phyloP scores from a whole-genome alignment of 352 stramenopile genomes.

The Phytophthora nicotianae region DNA sequence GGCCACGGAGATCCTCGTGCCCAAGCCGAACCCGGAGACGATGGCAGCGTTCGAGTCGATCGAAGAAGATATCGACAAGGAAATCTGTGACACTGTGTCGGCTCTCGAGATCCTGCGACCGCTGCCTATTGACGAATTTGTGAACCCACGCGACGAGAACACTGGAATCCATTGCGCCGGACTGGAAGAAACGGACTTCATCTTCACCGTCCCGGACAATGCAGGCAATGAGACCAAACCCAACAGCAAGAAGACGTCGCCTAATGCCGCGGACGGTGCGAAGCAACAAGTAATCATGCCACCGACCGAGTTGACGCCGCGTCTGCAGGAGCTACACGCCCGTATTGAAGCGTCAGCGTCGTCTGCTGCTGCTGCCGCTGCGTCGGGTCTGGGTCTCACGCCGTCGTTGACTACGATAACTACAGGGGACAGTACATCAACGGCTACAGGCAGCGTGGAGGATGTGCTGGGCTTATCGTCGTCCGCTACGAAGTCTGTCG shows the following conservation, averaged over 20 bases:
- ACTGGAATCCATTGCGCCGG: slow-evolving; percentile 49
- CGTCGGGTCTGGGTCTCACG: slow-evolving; percentile 22
- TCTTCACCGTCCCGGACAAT: slow-evolving; percentile 43
- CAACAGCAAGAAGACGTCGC: slow-evolving; percentile 30
- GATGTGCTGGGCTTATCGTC: slow-evolving; percentile 54
- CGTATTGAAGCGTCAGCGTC: slow-evolving; percentile 38
- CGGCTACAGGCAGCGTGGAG: slow-evolving; percentile 30
- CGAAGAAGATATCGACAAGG: slow-evolving; percentile 51
- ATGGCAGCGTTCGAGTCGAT: slow-evolving; percentile 40
- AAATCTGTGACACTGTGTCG: slow-evolving; percentile 54
- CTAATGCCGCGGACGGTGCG: slow-evolving; percentile 17
- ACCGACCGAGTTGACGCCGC: slow-evolving; percentile 30
- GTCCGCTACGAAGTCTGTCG: slow-evolving; percentile 4
- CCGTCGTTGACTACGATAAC: slow-evolving; percentile 26
- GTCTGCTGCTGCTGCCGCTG: slow-evolving; percentile 19
- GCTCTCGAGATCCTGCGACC: slow-evolving; percentile 44
- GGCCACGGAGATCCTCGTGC: slow-evolving; percentile 34
- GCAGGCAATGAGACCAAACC: slow-evolving; percentile 21
- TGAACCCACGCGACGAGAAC: slow-evolving; percentile 53
- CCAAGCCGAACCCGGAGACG: slow-evolving; percentile 23
- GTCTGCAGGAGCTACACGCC: slow-evolving; percentile 46
- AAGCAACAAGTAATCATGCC: slow-evolving; percentile 18
- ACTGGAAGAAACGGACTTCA: slow-evolving; percentile 49
- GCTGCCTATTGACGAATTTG: slow-evolving; percentile 54
- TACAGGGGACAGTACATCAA: slow-evolving; percentile 29